A percentile compares a stretch with the other conserved stretches of the same genome.
Evolutionary conservation across 78 protist species (phyloP).

Genomic region (Dictyostelium citrinum): DNA sequence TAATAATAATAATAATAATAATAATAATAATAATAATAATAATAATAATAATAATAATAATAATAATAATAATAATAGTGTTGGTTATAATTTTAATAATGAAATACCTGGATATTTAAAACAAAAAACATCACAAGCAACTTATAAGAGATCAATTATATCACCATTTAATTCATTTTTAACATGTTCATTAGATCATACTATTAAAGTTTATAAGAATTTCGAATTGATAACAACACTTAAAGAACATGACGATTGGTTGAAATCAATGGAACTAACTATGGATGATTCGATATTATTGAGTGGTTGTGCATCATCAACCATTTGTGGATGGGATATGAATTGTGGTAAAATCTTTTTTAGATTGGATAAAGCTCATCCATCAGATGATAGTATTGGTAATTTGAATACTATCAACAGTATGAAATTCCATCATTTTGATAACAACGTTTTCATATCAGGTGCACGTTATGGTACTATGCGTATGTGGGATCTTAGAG

Average conservation of each 20-base stretch:
- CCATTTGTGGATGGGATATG: conserved; percentile 56
- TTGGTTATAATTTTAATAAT: neutral
- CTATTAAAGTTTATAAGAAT: conserved; percentile 38
- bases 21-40: neutral
- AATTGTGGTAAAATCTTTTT: neutral
- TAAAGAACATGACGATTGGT: conserved; percentile 62
- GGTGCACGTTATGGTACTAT: conserved; percentile 55
- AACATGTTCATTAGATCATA: conserved; percentile 63
- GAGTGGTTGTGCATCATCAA: conserved; percentile 56
- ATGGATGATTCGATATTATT: conserved; percentile 1
- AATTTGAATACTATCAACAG: conserved; percentile 55
- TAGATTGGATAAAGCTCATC: conserved; percentile 30
- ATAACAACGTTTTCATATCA: conserved; percentile 15
- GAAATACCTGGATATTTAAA: neutral
- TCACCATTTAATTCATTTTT: conserved; percentile 39
- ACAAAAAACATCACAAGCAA: neutral
- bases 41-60: neutral
- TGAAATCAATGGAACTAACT: conserved; percentile 26
- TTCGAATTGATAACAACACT: conserved; percentile 2
- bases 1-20: too few species aligned
- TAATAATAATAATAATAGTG: neutral
- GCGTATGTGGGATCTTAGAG: conserved; percentile 58
- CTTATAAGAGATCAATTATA: neutral
- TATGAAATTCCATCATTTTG: neutral
- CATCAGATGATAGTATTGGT: neutral